These are phyloP conservation scores for Loxodes magnus DNA, from an alignment of 73 alveolate genomes.

Conservation along the genomic window DNA sequence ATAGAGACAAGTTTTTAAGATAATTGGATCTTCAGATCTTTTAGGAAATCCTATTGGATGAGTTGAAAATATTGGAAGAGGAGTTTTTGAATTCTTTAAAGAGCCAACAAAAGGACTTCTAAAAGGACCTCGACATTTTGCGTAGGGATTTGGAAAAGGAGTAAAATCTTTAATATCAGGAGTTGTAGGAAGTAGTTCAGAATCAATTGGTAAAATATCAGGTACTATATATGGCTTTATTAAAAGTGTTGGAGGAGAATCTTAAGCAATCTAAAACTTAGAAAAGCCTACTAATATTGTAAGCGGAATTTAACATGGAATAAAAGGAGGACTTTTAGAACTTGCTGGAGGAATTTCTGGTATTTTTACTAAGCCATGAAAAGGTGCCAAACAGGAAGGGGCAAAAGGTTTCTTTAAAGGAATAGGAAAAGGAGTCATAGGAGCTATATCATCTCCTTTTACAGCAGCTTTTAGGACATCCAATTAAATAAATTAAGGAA, in stretches of 20 bases:
- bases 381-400: slow-evolving; percentile 61
- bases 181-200: slow-evolving; percentile 72
- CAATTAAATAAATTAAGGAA: no score
- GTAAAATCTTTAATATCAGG: slow-evolving; percentile 51
- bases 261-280: slow-evolving; percentile 23
- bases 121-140: slow-evolving; percentile 80
- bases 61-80: slow-evolving; percentile 80
- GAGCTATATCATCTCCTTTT: slow-evolving; percentile 63
- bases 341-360: slow-evolving; percentile 72
- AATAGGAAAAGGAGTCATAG: slow-evolving; percentile 63
- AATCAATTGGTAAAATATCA: slow-evolving; percentile 67
- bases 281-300: slow-evolving; percentile 64
- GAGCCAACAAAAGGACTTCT: slow-evolving; percentile 87
- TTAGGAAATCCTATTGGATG: slow-evolving; percentile 87
- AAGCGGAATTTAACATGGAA: slow-evolving; percentile 67
- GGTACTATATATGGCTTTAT: slow-evolving; percentile 82
- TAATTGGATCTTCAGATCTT: slow-evolving; percentile 68
- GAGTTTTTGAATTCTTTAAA: slow-evolving; percentile 80
- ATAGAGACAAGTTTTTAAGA: slow-evolving; percentile 50
- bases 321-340: slow-evolving; percentile 34
- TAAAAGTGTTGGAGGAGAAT: slow-evolving; percentile 63
- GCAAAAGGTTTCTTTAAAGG: slow-evolving; percentile 75
- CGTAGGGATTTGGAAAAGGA: slow-evolving; percentile 87
- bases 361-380: slow-evolving; percentile 59
- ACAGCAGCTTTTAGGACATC: slow-evolving; percentile 46